Evolutionary conservation across 345 rosid species (phyloP).

Genomic region (Clausena lansium): DNA sequence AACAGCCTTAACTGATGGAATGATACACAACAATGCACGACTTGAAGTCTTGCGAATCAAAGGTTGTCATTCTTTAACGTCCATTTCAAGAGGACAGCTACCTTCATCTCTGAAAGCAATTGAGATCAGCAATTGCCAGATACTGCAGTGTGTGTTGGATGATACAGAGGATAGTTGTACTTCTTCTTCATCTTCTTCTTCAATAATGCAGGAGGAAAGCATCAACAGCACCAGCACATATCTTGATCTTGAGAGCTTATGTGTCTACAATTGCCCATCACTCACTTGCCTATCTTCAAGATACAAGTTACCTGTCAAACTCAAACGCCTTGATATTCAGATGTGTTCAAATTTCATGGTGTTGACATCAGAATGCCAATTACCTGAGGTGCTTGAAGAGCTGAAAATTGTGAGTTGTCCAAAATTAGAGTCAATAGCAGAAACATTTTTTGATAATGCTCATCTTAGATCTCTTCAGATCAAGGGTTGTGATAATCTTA

Average conservation of each 20-base stretch:
- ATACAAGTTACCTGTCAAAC: neutral
- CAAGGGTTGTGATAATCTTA: neutral
- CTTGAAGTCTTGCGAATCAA: neutral
- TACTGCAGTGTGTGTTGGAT: neutral
- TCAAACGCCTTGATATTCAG: neutral
- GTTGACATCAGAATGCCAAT: neutral
- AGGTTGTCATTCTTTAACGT: neutral
- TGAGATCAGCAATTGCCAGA: neutral
- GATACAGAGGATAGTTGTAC: neutral
- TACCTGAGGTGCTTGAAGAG: neutral
- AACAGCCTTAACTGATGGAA: neutral
- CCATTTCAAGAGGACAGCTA: neutral
- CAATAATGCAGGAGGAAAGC: neutral
- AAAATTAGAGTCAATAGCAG: neutral
- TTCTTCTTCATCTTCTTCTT: neutral
- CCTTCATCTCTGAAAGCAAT: neutral
- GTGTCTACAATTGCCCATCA: neutral
- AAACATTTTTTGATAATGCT: neutral
- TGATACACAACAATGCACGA: neutral
- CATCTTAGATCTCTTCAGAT: neutral
- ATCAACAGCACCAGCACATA: neutral
- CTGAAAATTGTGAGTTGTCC: neutral
- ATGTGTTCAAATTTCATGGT: conserved; percentile 12
- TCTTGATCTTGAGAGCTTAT: neutral
- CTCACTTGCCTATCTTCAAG: neutral